These are phyloP conservation scores for Candida maris DNA, from an alignment of 805 yeast genomes.

Conservation along the genomic window DNA sequence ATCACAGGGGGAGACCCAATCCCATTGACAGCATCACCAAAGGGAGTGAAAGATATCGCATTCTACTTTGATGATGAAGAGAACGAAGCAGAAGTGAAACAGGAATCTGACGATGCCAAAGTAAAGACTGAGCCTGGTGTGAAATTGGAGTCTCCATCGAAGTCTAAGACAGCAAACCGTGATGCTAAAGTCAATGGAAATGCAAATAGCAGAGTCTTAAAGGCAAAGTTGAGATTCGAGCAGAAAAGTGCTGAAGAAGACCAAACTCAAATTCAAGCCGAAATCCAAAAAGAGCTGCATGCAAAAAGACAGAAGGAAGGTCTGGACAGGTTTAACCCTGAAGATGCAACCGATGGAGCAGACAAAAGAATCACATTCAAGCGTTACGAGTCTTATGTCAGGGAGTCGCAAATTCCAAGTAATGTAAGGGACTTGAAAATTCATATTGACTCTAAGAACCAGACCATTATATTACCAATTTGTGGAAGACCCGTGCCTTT, in stretches of 20 bases:
- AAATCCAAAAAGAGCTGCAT: conserved; percentile 78
- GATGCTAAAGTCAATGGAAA: conserved; percentile 26
- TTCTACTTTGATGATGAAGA: conserved; percentile 76
- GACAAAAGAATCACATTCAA: conserved; percentile 75
- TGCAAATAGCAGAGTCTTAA: conserved; percentile 62
- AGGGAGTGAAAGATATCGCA: conserved; percentile 68
- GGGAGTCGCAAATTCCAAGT: conserved; percentile 88
- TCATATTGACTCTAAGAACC: conserved; percentile 82
- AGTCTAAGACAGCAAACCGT: conserved; percentile 5
- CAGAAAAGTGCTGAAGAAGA: conserved; percentile 72
- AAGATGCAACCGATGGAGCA: conserved; percentile 62
- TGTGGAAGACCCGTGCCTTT: conserved; percentile 97
- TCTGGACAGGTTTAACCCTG: conserved; percentile 71
- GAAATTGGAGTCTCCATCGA: conserved; percentile 8
- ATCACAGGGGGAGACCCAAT: conserved; percentile 60
- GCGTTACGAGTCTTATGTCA: conserved; percentile 87
- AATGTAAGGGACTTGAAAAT: conserved; percentile 79
- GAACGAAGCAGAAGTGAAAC: conserved; percentile 31
- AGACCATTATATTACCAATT: conserved; percentile 86
- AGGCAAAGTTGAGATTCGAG: conserved; percentile 76
- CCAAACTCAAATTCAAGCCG: conserved; percentile 73
- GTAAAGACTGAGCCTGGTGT: conserved; percentile 11
- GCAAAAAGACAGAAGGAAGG: conserved; percentile 87
- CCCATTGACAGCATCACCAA: conserved; percentile 70
- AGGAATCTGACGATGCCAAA: conserved; percentile 22